phyloP scores from a whole-genome alignment of 306 rosid species.

The Quillaja saponaria region DNA sequence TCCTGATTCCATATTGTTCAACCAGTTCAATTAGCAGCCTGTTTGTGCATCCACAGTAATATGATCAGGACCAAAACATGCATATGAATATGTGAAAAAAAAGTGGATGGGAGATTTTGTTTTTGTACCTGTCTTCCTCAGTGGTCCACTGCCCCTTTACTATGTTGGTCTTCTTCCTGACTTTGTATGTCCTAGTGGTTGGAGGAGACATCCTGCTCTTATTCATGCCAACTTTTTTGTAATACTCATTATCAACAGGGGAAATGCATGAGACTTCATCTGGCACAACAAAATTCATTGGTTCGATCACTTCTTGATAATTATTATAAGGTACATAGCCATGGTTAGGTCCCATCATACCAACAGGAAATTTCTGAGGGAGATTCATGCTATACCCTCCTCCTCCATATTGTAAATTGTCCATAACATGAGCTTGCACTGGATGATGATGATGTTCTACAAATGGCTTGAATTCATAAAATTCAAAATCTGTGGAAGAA shows the following conservation, averaged over 20 bases:
- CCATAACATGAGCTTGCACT: conserved; percentile 48
- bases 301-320: conserved; percentile 42
- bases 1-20: conserved; percentile 78
- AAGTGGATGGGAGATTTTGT: not conserved
- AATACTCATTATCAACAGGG: conserved; percentile 43
- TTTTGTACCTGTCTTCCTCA: conserved; percentile 81
- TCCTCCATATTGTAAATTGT: conserved; percentile 48
- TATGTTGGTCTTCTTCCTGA: conserved; percentile 50
- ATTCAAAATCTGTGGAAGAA: conserved; percentile 36
- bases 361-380: conserved; percentile 42
- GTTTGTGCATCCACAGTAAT: conserved; percentile 15
- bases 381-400: conserved; percentile 44
- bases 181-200: conserved; percentile 43
- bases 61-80: not conserved
- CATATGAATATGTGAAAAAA: not conserved
- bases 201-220: conserved; percentile 41
- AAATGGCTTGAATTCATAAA: conserved; percentile 50
- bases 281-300: conserved; percentile 54
- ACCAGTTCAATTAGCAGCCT: conserved; percentile 81
- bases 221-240: conserved; percentile 40
- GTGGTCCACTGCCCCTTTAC: conserved; percentile 93
- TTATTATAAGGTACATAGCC: conserved; percentile 31
- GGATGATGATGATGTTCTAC: conserved; percentile 34
- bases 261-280: conserved; percentile 70
- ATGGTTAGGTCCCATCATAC: conserved; percentile 37